A percentile compares a stretch with the other conserved stretches of the same genome.
Conservation (phyloP, 306 rosid species). For the Quercus agrifolia region DNA sequence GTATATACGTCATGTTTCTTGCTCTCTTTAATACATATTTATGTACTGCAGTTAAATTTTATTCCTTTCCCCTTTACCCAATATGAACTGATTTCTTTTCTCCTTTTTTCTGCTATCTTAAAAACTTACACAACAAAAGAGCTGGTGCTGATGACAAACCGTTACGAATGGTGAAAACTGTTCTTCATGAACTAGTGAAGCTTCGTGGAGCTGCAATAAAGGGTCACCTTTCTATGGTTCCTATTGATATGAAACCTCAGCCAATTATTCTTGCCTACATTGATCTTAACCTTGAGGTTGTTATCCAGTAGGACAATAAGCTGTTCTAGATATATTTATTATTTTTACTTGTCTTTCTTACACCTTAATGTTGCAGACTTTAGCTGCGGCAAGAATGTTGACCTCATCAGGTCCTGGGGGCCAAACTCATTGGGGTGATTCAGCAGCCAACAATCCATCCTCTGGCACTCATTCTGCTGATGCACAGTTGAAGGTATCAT, state of each 20-base stretch:
- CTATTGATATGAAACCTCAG: conserved; percentile 94
- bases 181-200: conserved; percentile 97
- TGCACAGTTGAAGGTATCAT: conserved; percentile 82
- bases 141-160: conserved; percentile 99
- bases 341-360: neutral
- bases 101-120: neutral
- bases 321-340: neutral
- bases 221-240: conserved; percentile 99
- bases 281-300: conserved; percentile 97
- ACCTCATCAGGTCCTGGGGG: conserved; percentile 96
- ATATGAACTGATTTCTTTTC: conserved; percentile 16
- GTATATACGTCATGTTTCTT: neutral
- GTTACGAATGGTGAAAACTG: conserved; percentile 96
- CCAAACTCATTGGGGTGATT: conserved; percentile 93
- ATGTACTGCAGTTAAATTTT: neutral
- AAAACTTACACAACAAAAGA: conserved; percentile 31
- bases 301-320: neutral
- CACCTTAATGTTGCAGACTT: conserved; percentile 51
- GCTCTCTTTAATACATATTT: neutral
- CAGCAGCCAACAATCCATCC: conserved; percentile 78
- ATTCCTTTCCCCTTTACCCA: neutral
- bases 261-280: conserved; percentile 98
- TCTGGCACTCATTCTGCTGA: conserved; percentile 91
- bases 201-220: conserved; percentile 98
- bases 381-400: conserved; percentile 99